Base-by-base conservation (phyloP, 2,329 filamentous ascomycete genomes). In the Myriosclerotinia scirpicola region DNA sequence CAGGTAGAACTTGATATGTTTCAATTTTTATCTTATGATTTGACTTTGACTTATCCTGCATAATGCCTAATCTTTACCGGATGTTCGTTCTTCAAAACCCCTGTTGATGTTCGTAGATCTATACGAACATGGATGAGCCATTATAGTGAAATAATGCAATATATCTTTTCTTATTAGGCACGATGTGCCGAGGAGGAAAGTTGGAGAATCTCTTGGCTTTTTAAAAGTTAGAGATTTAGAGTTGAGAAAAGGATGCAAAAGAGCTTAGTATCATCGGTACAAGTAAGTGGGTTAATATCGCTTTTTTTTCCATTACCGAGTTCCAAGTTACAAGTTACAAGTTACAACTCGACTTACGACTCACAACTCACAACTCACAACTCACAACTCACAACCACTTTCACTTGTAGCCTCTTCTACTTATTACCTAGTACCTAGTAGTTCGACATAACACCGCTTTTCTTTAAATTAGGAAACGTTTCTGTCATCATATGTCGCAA, bases 101-200 rank as follows among this genome's bases (percentile, higher is more conserved):
- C 44, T 50, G 58, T 20, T 26, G n/a, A 50, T 26, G 11, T 14
- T 15, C 17, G 7, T 22, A 36, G 58, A 38, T 26, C 20, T 61
- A 3, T 15, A 34, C 17, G 30, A 48, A 60, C 42, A 46, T 60
- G 42, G 42, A 36, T 60, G 44, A 11, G 7, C n/a, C 42, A 36
- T 44, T 22, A 46, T 46, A 14, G n/a, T 46, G 42, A 30, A 20
- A 34, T 59, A 12, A 42, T 11, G 9, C 2, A 42, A 44, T 44
- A 6, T 44, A 15, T 44, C 12, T n/a, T 59, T 30, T 46, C 22
- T 22, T 38, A 60, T 50, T 60, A 60, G 58, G 58, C 58, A 60
- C 20, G 12, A 60, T 36, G 36, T 60, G 30, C 58, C 44, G 44
- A 60, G 22, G 14, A 22, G 34, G 20, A 46, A 58, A n/a, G 7